Conservation (phyloP, 1,284 basidiomycete species). For the Cryptococcus neoformans region DNA sequence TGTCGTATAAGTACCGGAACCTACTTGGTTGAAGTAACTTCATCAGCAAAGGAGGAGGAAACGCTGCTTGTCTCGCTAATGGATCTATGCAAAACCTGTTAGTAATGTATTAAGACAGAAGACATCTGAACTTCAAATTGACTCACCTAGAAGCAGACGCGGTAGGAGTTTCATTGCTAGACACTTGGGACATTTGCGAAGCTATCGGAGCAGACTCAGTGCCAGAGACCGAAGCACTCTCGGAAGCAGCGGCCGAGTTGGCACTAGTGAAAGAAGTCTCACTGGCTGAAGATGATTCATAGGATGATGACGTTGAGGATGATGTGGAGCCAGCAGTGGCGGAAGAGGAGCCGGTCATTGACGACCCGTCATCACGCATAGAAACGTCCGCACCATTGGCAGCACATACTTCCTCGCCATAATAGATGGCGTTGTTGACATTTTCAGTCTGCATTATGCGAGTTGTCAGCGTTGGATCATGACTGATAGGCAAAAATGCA, state of each 20-base stretch:
- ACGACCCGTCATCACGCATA: background rate
- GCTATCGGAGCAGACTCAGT: no score
- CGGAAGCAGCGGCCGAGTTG: background rate
- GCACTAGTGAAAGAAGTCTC: background rate
- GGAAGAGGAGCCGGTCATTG: background rate
- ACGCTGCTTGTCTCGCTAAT: background rate
- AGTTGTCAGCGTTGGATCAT: background rate
- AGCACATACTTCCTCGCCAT: conserved; percentile 16
- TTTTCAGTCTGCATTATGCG: conserved; percentile 9
- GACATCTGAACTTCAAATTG: background rate
- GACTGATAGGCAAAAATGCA: background rate
- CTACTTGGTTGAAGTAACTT: no score
- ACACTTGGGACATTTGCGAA: no score
- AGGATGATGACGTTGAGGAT: background rate
- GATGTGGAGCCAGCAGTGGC: background rate
- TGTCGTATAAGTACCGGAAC: background rate
- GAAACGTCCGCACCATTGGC: conserved; percentile 5
- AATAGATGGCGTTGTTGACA: conserved; percentile 7
- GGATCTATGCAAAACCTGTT: background rate
- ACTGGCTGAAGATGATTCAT: background rate
- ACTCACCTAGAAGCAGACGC: background rate
- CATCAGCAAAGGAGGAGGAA: background rate
- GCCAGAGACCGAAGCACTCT: background rate
- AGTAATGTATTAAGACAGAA: no score
- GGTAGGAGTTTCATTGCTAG: background rate